Conservation (phyloP, 179 eudicot genomes). For the Beta macrorhiza region DNA sequence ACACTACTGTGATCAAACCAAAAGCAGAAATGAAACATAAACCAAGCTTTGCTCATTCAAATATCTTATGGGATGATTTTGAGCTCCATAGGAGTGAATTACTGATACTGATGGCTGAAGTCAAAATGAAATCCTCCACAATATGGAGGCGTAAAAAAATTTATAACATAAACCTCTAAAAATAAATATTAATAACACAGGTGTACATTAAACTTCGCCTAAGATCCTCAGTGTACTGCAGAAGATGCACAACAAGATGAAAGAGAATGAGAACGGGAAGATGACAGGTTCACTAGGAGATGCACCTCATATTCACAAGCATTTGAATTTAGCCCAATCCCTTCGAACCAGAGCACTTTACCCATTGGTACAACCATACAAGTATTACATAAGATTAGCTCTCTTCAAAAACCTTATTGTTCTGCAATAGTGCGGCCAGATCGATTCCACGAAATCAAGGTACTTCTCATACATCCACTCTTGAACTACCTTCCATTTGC, state of each 20-base stretch:
- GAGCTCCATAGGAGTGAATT: neutral
- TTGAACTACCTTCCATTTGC: constrained; percentile 37
- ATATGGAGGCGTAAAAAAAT: constrained; percentile 11
- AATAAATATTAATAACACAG: neutral
- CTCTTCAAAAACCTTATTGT: constrained; percentile 67
- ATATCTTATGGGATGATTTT: neutral
- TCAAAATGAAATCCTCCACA: constrained; percentile 11
- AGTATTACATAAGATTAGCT: constrained; percentile 59
- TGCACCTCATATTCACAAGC: neutral
- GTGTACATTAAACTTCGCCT: constrained; percentile 23
- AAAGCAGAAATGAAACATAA: neutral
- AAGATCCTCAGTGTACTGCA: constrained; percentile 14
- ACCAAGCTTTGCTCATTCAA: constrained; percentile 17
- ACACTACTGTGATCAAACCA: no score
- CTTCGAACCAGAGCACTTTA: neutral
- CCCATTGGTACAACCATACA: neutral
- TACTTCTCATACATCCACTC: constrained; percentile 55
- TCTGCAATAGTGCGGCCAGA: constrained; percentile 82
- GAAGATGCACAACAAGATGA: neutral
- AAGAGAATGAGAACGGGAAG: neutral
- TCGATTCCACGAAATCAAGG: constrained; percentile 66
- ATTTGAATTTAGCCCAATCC: constrained; percentile 9
- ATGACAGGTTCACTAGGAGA: neutral
- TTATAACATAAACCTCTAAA: neutral
- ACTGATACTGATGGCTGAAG: neutral